A percentile compares a stretch with the other conserved stretches of the same genome.
Conservation (phyloP, 768 basidiomycete genomes). For the Cantharellus anzutake region DNA sequence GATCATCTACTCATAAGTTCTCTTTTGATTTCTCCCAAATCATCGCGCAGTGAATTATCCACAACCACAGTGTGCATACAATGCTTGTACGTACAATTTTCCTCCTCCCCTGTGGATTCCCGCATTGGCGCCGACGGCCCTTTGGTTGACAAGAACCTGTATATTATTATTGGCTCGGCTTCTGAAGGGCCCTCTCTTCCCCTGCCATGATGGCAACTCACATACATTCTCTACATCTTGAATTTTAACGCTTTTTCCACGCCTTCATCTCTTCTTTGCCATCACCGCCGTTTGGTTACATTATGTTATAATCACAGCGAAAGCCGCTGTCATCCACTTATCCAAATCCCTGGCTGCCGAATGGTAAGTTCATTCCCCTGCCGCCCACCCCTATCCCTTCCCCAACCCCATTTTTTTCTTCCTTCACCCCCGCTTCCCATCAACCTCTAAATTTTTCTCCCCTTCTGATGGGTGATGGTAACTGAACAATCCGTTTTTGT, state of each 20-base stretch:
- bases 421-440: no score
- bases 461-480: no score
- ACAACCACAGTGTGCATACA: constrained; percentile 8
- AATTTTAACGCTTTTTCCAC: no score
- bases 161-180: no score
- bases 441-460: no score
- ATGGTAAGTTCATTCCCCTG: neutral
- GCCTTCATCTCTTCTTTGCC: no score
- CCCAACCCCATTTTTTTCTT: neutral
- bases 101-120: neutral
- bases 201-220: no score
- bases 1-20: neutral
- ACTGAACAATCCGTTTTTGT: neutral
- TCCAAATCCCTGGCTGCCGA: constrained; percentile 8
- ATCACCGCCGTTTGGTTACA: no score
- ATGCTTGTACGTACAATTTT: constrained; percentile 6
- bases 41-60: constrained; percentile 4
- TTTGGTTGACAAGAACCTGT: no score
- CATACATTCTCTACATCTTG: no score
- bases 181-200: no score
- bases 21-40: constrained; percentile 1
- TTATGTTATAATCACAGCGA: neutral
- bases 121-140: no score
- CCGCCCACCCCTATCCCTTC: neutral
- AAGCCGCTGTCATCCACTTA: constrained; percentile 7